Evolutionary conservation across 306 rosid species (phyloP), one percentile per base, ranked within the genome.

Genomic region (Prunus campanulata): DNA sequence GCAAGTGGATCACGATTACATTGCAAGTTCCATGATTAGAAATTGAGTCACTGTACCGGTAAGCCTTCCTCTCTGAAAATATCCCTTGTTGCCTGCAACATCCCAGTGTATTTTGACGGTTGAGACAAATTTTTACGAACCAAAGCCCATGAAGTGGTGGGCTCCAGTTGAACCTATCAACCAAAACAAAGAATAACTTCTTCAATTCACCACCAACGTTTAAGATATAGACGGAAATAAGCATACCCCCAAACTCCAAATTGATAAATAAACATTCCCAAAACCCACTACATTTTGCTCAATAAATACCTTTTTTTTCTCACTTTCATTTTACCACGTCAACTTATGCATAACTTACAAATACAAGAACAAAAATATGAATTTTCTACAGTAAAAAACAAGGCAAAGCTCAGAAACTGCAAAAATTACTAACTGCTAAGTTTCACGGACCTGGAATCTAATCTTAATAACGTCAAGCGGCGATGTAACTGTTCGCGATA

Each of bases 391-490:
- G 6, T 64, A 19, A 42, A 39, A 19, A 66, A 46, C 27, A 6
- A 13, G 30, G 42, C 68, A 63, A 30, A 30, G 47, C 18, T 12
- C 66, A 61, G 39, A 61, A 61, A 27, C 5, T 46, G 19, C 56
- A 55, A 27, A 70, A 70, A 9, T 51, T 3, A 6, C 16, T 14
- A 52, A 52, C 11, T 52, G 18, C 8, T 5, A 60, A 57, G 67
- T 44, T 42, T 15, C 30, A 24, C 51, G 25, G 15, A 92, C 98
- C 93, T 95, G 98, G 70, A 95, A 95, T 80, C 97, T 86, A 87
- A 95, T 95, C 89, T 95, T 95, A 75, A 95, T 95, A 74, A 95
- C 98, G 70, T 95, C 98, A 67, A 92, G 96, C 42, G 97, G 98
- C 18, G 97, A 92, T 46, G 98, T 95, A 10, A 95, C 92, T 2